phyloP scores from a whole-genome alignment of 805 yeast genomes.

The Candida morakotiae region DNA sequence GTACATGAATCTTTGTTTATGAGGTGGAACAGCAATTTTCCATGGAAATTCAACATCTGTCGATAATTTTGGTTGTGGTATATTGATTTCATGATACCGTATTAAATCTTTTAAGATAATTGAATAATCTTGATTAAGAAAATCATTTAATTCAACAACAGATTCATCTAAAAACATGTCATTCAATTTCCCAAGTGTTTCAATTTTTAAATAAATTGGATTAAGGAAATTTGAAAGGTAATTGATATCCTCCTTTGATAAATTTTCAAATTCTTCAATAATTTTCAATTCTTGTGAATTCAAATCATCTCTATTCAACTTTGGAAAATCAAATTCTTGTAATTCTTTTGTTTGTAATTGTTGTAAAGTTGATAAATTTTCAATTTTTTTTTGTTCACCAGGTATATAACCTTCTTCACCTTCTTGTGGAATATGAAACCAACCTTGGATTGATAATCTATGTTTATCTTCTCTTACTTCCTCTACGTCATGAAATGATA shows the following conservation, averaged over 20 bases:
- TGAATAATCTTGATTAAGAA: slow-evolving; percentile 58
- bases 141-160: slow-evolving; percentile 58
- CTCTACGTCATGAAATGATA: slow-evolving; percentile 96
- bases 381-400: slow-evolving; percentile 79
- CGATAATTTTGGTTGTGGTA: slow-evolving; percentile 52
- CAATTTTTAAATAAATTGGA: slow-evolving; percentile 37
- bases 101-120: slow-evolving; percentile 41
- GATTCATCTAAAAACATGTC: slow-evolving; percentile 62
- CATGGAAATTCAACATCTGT: slow-evolving; percentile 66
- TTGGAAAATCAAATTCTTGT: slow-evolving; percentile 80
- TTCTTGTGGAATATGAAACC: slow-evolving; percentile 96
- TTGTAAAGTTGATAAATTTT: slow-evolving; percentile 71
- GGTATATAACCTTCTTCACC: slow-evolving; percentile 84
- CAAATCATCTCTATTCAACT: slow-evolving; percentile 46
- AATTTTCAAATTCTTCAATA: slow-evolving; percentile 14
- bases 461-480: slow-evolving; percentile 91
- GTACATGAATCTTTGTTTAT: slow-evolving; percentile 82
- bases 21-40: slow-evolving; percentile 92
- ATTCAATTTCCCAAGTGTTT: slow-evolving; percentile 42
- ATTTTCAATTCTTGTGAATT: slow-evolving; percentile 33
- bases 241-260: slow-evolving; percentile 33
- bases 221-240: slow-evolving; percentile 56
- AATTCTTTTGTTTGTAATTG: slow-evolving; percentile 73
- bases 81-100: slow-evolving; percentile 57
- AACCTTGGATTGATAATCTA: slow-evolving; percentile 91